Percentiles rank a stretch among this genome's conserved stretches.
Conservation (phyloP, 306 rosid genomes). For the Styphnolobium japonicum region DNA sequence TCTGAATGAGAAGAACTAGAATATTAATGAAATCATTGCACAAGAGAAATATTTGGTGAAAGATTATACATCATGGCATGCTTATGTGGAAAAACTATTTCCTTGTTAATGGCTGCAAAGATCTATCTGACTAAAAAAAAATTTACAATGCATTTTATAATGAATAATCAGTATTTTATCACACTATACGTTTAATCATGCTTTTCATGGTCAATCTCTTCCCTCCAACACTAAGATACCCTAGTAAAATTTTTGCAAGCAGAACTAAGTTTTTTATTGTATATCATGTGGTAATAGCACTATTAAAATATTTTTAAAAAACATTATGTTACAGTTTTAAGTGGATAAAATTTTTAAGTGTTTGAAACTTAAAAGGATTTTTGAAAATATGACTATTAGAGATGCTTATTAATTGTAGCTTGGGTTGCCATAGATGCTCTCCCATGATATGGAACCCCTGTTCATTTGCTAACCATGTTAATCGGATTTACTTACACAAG, state of each 20-base stretch:
- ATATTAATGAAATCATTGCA: neutral
- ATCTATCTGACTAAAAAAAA: neutral
- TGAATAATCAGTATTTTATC: neutral
- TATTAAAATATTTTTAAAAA: neutral
- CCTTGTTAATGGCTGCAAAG: neutral
- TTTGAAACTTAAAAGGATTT: neutral
- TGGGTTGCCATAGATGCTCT: neutral
- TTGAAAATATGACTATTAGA: neutral
- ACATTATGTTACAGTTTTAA: neutral
- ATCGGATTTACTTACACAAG: neutral
- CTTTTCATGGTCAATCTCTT: neutral
- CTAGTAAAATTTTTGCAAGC: neutral
- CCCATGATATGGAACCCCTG: neutral
- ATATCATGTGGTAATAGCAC: neutral
- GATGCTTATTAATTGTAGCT: neutral
- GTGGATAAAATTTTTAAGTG: neutral
- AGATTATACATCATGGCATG: neutral
- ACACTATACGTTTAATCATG: neutral
- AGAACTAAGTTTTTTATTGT: neutral
- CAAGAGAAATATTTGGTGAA: neutral
- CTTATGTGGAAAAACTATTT: neutral
- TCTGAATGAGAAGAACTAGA: neutral
- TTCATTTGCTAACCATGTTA: neutral
- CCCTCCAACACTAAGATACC: neutral
- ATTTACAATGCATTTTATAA: neutral